Base-by-base conservation (phyloP, 164 flowering plant species). In the Nymphaea colorata region DNA sequence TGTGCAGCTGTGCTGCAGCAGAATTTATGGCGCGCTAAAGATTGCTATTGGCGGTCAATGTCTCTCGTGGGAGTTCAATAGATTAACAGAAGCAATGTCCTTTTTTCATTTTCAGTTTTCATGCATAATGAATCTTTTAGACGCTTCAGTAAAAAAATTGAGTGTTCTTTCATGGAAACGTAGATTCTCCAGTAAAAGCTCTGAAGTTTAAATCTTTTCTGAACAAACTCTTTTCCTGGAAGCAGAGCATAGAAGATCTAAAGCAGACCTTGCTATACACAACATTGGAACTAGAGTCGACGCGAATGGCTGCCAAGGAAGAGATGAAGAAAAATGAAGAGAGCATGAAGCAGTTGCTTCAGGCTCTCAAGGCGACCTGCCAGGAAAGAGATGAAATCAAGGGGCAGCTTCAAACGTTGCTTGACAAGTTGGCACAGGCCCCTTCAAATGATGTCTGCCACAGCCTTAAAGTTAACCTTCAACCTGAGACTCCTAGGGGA, bases 331-430 rank as follows among this genome's bases (percentile, higher is more conserved):
- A 77, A 74, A 82, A 74, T 67, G 80, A 81, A 7, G 88, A 82
- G 59, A 69, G 71, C 14, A 64, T 81, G 11, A 76, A 78, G 62
- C 79, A 80, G 5, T 51, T 87, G n/a, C 59, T 81, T 45, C 67
- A 76, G n/a, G 84, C 83, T 64, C 72, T 92, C 16, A 78, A 81
- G 55, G 15, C 66, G 15, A 82, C 87, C 5, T 72, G 64, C 44
- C 80, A 81, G 67, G 96, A 92, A 73, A 82, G 96, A 73, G 94
- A 92, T 74, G 93, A 88, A 78, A 88, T 92, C 5, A 82, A 67
- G 72, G 76, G 74, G 36, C 89, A 87, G 44, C 68, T 86, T 59
- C 86, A 87, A 5, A 81, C 74, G 3, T 47, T 84, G 10, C 73
- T 85, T 8, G 73, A 74, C 77, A 82, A 82, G 41, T 11, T 79